A percentile compares a stretch with the other conserved stretches of the same genome.
Conservation (phyloP, 495 filamentous ascomycete genomes). For the Hyaloscypha bicolor region DNA sequence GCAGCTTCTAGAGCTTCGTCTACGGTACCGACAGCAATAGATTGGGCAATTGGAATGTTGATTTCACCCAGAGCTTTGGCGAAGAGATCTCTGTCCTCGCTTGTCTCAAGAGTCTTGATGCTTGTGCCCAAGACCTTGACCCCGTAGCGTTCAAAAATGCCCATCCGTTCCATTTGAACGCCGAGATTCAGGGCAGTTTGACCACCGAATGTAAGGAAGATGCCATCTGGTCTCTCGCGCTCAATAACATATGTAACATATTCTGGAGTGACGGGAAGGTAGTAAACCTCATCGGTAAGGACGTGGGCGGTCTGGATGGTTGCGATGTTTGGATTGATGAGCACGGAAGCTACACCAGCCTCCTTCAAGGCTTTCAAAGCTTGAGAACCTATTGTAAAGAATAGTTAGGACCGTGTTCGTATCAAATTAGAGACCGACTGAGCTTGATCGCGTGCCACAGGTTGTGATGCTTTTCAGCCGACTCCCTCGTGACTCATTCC, state of each 20-base stretch:
- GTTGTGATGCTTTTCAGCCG: conserved; percentile 27
- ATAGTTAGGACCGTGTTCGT: conserved; percentile 10
- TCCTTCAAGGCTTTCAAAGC: conserved; percentile 97
- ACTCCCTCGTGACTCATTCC: conserved; percentile 32
- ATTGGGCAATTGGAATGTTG: conserved; percentile 94
- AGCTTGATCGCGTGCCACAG: neutral
- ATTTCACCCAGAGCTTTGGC: conserved; percentile 87
- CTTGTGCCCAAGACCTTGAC: conserved; percentile 95
- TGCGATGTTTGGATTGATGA: conserved; percentile 99
- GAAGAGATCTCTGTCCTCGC: conserved; percentile 95
- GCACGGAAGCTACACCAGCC: conserved; percentile 90
- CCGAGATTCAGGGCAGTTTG: conserved; percentile 96
- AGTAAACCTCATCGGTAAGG: conserved; percentile 97
- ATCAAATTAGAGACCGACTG: neutral
- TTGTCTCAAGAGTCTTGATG: conserved; percentile 89
- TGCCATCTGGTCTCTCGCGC: conserved; percentile 92
- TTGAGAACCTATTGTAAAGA: conserved; percentile 70
- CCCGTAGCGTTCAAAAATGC: conserved; percentile 90
- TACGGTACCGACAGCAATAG: conserved; percentile 85
- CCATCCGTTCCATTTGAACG: conserved; percentile 96
- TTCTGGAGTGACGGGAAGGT: conserved; percentile 92
- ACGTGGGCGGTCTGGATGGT: conserved; percentile 97
- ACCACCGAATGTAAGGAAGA: conserved; percentile 95
- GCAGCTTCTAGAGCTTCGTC: conserved; percentile 91
- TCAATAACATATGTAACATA: conserved; percentile 97